Evolutionary conservation across 1,284 basidiomycete genomes (phyloP), one percentile per base, ranked within the genome.

Genomic region (Cryptococcus depauperatus): DNA sequence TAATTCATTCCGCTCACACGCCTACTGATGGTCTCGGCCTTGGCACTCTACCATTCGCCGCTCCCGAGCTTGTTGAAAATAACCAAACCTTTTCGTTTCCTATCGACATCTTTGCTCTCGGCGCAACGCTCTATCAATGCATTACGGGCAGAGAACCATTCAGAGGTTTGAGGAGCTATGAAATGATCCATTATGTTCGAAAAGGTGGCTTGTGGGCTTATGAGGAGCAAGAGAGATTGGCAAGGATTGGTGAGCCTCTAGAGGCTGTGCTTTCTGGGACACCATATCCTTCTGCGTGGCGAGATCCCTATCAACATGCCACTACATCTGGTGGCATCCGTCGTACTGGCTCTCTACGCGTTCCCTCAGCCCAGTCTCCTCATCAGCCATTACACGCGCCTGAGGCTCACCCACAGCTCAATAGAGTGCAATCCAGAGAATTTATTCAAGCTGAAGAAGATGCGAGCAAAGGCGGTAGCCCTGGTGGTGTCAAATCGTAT

Each of bases 41-140:
- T 7, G 75, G 75, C 23, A 76, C 75, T 1, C 63, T 74, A 3
- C 61, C 71, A 0, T 77, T 75, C 61, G 70, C 73, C 0, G 64
- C 74, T 0, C 75, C 75, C n/a, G 75, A 77, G 50, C 68, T 75
- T 27, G 63, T 71, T 32, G 62, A 66, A 44, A 62, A 67, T 1
- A 46, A 40, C n/a, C 58, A 54, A 21, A 57, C 71, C 0, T 75
- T 75, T 57, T 68, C 65, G 19, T 74, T 71, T 56, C 66, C 72
- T 1, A 66, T 71, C 47, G 75, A 77, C 58, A 57, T 76, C 10
- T 77, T 75, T 54, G 66, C 72, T 18, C 66, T 75, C 34, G 75
- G 74, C 22, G 71, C 74, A 1, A 74, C 74, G 5, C 65, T 76
- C 16, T 65, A 69, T 41, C 70, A 73, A 41, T 64, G 70, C 37